Evolutionary conservation across 495 filamentous ascomycete species (phyloP).

Genomic region (Hypoxylon perforatum): DNA sequence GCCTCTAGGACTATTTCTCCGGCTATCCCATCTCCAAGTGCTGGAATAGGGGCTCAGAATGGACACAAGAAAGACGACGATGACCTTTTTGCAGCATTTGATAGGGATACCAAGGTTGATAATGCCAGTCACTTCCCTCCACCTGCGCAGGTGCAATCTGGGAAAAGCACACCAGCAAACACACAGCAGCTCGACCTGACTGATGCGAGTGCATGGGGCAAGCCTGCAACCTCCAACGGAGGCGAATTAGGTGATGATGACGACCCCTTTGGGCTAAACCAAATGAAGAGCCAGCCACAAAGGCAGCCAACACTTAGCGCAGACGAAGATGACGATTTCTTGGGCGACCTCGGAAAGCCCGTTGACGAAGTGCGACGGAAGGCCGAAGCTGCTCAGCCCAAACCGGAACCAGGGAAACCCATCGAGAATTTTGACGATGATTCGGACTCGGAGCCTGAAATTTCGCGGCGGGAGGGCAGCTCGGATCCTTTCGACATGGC

Average conservation of each 20-base stretch:
- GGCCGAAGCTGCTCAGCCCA: constrained; percentile 51
- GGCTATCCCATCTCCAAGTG: constrained; percentile 30
- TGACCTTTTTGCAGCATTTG: constrained; percentile 72
- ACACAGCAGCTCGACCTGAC: constrained; percentile 38
- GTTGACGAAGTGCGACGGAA: constrained; percentile 76
- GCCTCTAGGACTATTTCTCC: constrained; percentile 52
- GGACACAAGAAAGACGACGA: constrained; percentile 59
- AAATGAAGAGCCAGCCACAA: constrained; percentile 59
- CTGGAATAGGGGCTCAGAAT: constrained; percentile 41
- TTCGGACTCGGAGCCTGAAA: constrained; percentile 54
- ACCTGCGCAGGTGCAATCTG: constrained; percentile 46
- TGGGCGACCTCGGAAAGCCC: constrained; percentile 86
- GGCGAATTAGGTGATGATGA: constrained; percentile 63
- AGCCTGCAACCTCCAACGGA: constrained; percentile 27
- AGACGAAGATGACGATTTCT: constrained; percentile 89
- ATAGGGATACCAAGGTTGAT: constrained; percentile 67
- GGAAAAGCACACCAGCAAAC: constrained; percentile 42
- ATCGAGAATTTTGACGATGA: constrained; percentile 53
- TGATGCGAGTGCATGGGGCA: constrained; percentile 44
- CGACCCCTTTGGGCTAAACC: constrained; percentile 88
- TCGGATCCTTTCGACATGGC: constrained; percentile 78
- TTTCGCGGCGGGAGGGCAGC: constrained; percentile 42
- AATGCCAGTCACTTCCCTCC: constrained; percentile 70
- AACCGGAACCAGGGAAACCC: constrained; percentile 57
- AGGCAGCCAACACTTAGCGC: constrained; percentile 54